phyloP scores from a whole-genome alignment of 73 alveolate species.

The Blepharisma japonicum region DNA sequence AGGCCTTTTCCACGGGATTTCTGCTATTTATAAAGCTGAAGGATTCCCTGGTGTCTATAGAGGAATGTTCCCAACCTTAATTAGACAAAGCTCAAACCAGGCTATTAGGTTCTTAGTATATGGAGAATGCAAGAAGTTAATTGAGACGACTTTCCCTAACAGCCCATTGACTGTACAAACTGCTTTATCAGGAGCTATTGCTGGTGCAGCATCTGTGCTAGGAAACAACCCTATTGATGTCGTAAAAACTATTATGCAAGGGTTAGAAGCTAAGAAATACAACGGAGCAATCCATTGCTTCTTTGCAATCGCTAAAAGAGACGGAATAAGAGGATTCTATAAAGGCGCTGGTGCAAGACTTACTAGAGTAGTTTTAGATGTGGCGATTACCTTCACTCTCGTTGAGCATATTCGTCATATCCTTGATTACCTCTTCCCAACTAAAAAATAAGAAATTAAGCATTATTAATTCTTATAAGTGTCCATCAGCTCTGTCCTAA shows the following conservation, averaged over 20 bases:
- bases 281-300: constrained; percentile 69
- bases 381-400: constrained; percentile 80
- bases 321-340: constrained; percentile 82
- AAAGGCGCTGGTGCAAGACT: constrained; percentile 88
- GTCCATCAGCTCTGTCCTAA: constrained; percentile 58
- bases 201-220: constrained; percentile 83
- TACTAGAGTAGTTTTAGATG: constrained; percentile 87
- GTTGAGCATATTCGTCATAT: constrained; percentile 48
- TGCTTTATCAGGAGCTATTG: constrained; percentile 83
- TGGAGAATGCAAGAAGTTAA: constrained; percentile 64
- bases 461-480: neutral
- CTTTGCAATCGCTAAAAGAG: constrained; percentile 48
- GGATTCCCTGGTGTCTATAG: constrained; percentile 82
- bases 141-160: constrained; percentile 19
- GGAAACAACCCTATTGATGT: constrained; percentile 86
- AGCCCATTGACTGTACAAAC: constrained; percentile 34
- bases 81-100: constrained; percentile 80
- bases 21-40: constrained; percentile 53
- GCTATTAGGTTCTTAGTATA: constrained; percentile 86
- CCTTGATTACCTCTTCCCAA: neutral
- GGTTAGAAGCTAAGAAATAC: constrained; percentile 77
- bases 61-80: constrained; percentile 79
- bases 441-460: too few species aligned
- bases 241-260: constrained; percentile 81
- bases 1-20: constrained; percentile 82